Evolutionary conservation across 345 rosid species (phyloP).

Genomic region (Durio zibethinus): DNA sequence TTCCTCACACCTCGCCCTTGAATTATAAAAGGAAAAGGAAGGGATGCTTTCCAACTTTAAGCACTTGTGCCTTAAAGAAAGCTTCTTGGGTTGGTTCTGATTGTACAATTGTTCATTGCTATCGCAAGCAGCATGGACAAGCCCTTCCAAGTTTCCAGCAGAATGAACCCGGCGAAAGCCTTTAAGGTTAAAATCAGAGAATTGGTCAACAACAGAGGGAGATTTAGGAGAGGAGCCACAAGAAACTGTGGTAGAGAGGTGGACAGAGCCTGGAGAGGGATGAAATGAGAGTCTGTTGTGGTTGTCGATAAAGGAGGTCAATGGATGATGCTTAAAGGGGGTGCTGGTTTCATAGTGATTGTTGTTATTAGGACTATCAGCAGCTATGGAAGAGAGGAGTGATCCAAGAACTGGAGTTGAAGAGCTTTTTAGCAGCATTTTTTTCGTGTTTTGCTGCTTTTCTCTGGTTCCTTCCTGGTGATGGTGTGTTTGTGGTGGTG

Average conservation of each 20-base stretch:
- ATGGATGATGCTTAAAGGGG: slow-evolving; percentile 4
- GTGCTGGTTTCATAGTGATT: slow-evolving; percentile 25
- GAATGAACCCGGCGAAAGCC: slow-evolving; percentile 53
- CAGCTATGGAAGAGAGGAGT: slow-evolving; percentile 35
- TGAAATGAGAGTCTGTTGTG: slow-evolving; percentile 24
- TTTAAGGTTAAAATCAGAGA: not conserved
- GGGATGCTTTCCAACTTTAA: slow-evolving; percentile 44
- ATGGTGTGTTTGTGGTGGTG: not conserved
- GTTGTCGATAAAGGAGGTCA: slow-evolving; percentile 4
- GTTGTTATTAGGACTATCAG: slow-evolving; percentile 37
- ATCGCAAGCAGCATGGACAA: slow-evolving; percentile 29
- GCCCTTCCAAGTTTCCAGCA: slow-evolving; percentile 51
- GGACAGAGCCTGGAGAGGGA: slow-evolving; percentile 13
- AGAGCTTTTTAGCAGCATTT: slow-evolving; percentile 60
- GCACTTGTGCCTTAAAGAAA: slow-evolving; percentile 27
- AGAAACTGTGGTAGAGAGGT: slow-evolving; percentile 19
- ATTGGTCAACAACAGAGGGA: slow-evolving; percentile 24
- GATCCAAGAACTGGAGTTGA: slow-evolving; percentile 70
- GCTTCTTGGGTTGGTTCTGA: slow-evolving; percentile 18
- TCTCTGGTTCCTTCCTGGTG: not conserved
- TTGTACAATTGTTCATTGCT: slow-evolving; percentile 6
- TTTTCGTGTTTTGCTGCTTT: not conserved
- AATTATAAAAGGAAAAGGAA: slow-evolving; percentile 38
- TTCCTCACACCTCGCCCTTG: slow-evolving; percentile 8
- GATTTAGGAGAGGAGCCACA: slow-evolving; percentile 48